Evolutionary conservation across 176 grass and related monocot species (phyloP).

Genomic region (Juncus inflexus): DNA sequence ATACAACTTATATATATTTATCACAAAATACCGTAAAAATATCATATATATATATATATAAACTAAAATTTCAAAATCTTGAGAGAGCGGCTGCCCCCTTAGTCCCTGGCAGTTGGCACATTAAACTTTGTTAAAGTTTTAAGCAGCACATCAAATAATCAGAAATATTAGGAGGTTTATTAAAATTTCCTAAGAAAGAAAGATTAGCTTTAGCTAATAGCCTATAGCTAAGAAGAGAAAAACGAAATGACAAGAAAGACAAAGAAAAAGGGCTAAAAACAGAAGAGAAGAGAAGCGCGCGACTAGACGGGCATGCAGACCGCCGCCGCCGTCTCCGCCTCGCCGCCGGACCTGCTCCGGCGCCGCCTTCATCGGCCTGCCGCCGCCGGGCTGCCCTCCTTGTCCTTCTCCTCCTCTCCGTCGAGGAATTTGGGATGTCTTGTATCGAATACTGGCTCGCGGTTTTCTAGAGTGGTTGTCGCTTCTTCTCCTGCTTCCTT

Average conservation of each 20-base stretch:
- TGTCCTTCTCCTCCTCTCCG: neutral
- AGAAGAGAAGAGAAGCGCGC: neutral
- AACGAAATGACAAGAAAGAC: neutral
- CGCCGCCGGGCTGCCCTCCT: neutral
- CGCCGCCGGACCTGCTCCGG: conserved; percentile 27
- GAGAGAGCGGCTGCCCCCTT: too few relatives aligned
- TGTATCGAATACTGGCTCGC: conserved; percentile 12
- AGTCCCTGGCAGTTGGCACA: too few relatives aligned
- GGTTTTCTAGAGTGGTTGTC: neutral
- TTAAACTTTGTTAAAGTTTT: neutral
- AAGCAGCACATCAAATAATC: neutral
- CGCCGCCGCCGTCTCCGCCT: conserved; percentile 10
- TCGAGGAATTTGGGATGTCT: neutral
- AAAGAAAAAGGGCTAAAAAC: neutral
- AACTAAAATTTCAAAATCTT: too few relatives aligned
- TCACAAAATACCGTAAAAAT: too few relatives aligned
- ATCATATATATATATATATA: too few relatives aligned
- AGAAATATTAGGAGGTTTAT: neutral
- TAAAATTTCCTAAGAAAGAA: neutral
- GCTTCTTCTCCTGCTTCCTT: conserved; percentile 61
- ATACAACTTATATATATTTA: too few relatives aligned
- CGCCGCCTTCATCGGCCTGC: neutral
- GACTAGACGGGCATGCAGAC: conserved; percentile 31
- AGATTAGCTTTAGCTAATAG: neutral
- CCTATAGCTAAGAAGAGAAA: neutral